These are phyloP conservation scores for Tricladium varicosporioides DNA, from an alignment of 2,329 filamentous ascomycete species.

Conservation along the genomic window DNA sequence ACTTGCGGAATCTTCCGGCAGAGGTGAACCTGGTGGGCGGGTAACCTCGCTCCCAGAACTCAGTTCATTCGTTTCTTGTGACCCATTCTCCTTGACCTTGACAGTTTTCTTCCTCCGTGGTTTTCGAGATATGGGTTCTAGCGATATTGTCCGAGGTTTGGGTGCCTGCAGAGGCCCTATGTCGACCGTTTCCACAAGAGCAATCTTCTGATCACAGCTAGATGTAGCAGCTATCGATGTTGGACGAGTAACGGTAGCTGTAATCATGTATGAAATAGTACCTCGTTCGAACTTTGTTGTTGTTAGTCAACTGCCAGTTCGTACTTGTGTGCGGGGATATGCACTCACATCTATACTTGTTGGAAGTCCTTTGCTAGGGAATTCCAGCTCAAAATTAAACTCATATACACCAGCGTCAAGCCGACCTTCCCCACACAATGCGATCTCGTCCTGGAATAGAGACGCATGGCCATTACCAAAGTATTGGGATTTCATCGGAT, in stretches of 20 bases:
- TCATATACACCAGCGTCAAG: constrained; percentile 73
- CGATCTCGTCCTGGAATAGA: constrained; percentile 78
- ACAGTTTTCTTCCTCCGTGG: constrained; percentile 46
- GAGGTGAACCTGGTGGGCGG: constrained; percentile 21
- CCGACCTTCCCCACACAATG: constrained; percentile 75
- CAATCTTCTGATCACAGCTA: constrained; percentile 77
- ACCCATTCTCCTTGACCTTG: constrained; percentile 21
- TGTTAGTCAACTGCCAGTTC: constrained; percentile 16
- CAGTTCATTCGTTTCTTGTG: constrained; percentile 24
- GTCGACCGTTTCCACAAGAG: constrained; percentile 79
- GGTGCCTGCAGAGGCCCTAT: constrained; percentile 73
- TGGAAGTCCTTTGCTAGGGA: constrained; percentile 68
- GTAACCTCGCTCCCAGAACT: constrained; percentile 24
- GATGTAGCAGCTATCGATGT: constrained; percentile 79
- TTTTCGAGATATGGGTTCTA: constrained; percentile 80
- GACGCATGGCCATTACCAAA: constrained; percentile 77
- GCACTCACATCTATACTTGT: constrained; percentile 88
- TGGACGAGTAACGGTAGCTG: constrained; percentile 84
- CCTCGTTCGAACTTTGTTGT: constrained; percentile 81
- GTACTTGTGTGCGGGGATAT: background rate
- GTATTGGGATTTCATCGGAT: constrained; percentile 49
- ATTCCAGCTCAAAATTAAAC: constrained; percentile 74
- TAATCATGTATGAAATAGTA: constrained; percentile 87
- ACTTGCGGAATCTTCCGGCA: constrained; percentile 33
- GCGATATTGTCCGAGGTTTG: constrained; percentile 76